Conservation (phyloP, 768 basidiomycete genomes). For the Boletus insuetus region DNA sequence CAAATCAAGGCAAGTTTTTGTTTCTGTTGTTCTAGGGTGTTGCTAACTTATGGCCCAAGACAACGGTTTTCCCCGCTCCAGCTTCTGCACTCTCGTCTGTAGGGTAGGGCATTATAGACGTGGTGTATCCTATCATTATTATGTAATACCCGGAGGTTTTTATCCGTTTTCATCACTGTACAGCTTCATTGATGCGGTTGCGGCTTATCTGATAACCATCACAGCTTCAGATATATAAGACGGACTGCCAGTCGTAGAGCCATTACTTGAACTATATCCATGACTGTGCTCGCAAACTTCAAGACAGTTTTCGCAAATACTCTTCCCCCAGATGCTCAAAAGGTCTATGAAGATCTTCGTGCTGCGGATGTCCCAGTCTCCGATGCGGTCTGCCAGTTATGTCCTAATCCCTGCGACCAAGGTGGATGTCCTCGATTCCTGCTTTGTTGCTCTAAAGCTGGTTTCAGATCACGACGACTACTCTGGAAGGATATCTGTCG, state of each 20-base stretch:
- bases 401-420: slow-evolving; percentile 75
- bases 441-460: slow-evolving; percentile 25
- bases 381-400: slow-evolving; percentile 65
- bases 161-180: neutral
- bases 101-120: no score
- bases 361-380: slow-evolving; percentile 63
- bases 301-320: slow-evolving; percentile 16
- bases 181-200: neutral
- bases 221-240: neutral
- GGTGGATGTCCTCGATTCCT: slow-evolving; percentile 38
- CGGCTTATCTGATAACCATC: slow-evolving; percentile 6
- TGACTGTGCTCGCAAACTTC: slow-evolving; percentile 27
- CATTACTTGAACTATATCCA: slow-evolving; percentile 1
- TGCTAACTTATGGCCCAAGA: slow-evolving; percentile 5
- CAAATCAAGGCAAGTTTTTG: slow-evolving; percentile 2
- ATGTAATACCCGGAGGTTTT: no score
- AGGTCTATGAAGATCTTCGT: slow-evolving; percentile 50
- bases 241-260: neutral
- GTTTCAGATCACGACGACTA: slow-evolving; percentile 68
- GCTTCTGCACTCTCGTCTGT: no score
- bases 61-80: neutral
- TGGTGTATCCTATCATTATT: no score
- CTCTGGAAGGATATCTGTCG: slow-evolving; percentile 68
- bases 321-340: slow-evolving; percentile 34
- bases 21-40: neutral